These are phyloP conservation scores for Houttuynia cordata DNA, from an alignment of 164 flowering plant species.

Conservation along the genomic window DNA sequence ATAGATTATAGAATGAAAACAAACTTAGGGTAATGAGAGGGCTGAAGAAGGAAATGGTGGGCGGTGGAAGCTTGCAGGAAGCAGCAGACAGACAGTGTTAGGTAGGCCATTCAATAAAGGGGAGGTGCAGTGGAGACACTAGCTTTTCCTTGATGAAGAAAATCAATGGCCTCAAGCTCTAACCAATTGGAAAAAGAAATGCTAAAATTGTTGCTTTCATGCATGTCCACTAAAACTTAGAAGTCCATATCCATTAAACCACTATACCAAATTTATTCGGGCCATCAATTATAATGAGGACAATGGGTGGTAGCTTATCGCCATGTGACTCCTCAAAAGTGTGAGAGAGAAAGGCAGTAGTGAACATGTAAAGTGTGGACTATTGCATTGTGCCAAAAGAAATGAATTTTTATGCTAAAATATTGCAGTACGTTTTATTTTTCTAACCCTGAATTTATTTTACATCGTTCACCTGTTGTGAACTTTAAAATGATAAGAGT, in stretches of 20 bases:
- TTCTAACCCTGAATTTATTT: no score
- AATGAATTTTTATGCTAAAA: no score
- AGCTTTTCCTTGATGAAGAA: background rate
- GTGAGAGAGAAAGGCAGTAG: no score
- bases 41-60: background rate
- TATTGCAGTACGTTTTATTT: no score
- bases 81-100: background rate
- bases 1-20: background rate
- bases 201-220: background rate
- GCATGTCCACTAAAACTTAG: background rate
- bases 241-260: background rate
- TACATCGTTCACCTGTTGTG: no score
- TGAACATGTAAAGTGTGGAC: no score
- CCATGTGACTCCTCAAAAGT: no score
- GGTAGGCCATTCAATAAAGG: background rate
- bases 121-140: background rate
- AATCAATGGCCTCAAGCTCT: background rate
- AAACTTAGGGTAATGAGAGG: background rate
- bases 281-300: no score
- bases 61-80: background rate
- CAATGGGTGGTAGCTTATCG: no score
- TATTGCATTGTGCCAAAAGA: no score
- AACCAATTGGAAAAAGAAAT: background rate
- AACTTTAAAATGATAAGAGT: no score
- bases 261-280: background rate